Evolutionary conservation across 2,329 filamentous ascomycete genomes (phyloP).

Genomic region (Ceratocystiopsis minuta): DNA sequence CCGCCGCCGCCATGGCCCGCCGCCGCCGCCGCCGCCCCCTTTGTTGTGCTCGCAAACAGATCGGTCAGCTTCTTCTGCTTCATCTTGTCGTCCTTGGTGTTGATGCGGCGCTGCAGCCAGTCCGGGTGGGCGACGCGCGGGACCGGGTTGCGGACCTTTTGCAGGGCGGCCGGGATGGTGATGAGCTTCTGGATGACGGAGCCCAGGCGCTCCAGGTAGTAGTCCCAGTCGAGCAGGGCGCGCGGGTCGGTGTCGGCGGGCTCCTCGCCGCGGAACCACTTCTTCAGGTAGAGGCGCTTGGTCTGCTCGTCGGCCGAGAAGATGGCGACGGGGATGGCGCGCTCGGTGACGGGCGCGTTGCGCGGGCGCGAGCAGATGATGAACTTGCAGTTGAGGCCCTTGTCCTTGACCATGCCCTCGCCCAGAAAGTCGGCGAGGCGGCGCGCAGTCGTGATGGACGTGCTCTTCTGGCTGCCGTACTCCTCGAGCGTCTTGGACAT

Average conservation of each 20-base stretch:
- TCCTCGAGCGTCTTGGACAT: conserved; percentile 97
- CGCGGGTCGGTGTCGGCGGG: conserved; percentile 80
- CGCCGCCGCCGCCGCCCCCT: not conserved
- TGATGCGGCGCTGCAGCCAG: conserved; percentile 87
- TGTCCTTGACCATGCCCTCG: conserved; percentile 98
- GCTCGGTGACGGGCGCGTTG: conserved; percentile 82
- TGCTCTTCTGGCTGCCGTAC: conserved; percentile 89
- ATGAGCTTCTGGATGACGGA: conserved; percentile 98
- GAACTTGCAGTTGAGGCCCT: conserved; percentile 97
- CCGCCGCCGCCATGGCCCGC: conserved; percentile 16
- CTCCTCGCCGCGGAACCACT: conserved; percentile 80
- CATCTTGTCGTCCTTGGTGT: conserved; percentile 88
- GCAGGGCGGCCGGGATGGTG: conserved; percentile 89
- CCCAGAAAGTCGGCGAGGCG: conserved; percentile 90
- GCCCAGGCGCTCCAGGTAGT: conserved; percentile 87
- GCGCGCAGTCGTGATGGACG: conserved; percentile 95
- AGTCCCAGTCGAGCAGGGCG: conserved; percentile 85
- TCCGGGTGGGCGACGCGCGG: conserved; percentile 88
- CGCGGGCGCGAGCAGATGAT: conserved; percentile 83
- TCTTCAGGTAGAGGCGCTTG: conserved; percentile 77
- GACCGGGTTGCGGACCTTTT: conserved; percentile 88
- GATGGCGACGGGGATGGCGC: conserved; percentile 87
- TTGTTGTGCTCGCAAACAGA: conserved; percentile 47
- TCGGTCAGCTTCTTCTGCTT: conserved; percentile 99
- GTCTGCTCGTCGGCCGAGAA: conserved; percentile 84